phyloP scores from a whole-genome alignment of 2,329 filamentous ascomycete species.

The Colletotrichum sp. region DNA sequence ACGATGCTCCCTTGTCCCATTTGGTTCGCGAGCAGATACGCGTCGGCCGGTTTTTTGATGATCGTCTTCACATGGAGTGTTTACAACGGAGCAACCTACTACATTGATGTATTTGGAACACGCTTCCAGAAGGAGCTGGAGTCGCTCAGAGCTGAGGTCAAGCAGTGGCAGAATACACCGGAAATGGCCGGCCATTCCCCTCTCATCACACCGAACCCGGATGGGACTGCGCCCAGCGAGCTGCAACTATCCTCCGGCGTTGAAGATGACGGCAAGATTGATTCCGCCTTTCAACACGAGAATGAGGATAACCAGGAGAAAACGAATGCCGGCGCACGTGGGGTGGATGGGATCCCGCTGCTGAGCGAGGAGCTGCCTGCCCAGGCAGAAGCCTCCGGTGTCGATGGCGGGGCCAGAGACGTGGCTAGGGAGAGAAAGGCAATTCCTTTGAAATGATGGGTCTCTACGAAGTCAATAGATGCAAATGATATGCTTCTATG shows the following conservation, averaged over 20 bases:
- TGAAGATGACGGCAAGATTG: constrained; percentile 21
- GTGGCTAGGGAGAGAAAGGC: constrained; percentile 53
- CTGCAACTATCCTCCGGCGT: constrained; percentile 11
- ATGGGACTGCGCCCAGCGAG: constrained; percentile 5
- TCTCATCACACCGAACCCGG: constrained; percentile 39
- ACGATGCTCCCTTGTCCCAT: constrained; percentile 95
- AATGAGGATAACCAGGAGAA: constrained; percentile 23
- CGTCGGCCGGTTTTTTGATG: constrained; percentile 77
- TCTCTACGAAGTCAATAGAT: not conserved
- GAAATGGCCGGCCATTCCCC: constrained; percentile 48
- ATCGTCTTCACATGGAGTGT: constrained; percentile 93
- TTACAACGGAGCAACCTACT: constrained; percentile 96
- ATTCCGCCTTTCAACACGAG: not conserved
- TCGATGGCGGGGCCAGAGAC: constrained; percentile 51
- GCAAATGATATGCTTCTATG: too few relatives aligned
- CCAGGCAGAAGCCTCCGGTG: constrained; percentile 39
- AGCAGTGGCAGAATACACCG: constrained; percentile 78
- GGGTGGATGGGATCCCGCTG: constrained; percentile 62
- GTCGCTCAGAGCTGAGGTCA: constrained; percentile 84
- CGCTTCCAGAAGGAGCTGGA: constrained; percentile 97
- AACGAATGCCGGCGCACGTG: constrained; percentile 29
- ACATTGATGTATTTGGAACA: constrained; percentile 97
- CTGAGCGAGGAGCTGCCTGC: constrained; percentile 51
- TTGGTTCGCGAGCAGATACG: constrained; percentile 91
- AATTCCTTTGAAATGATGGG: not conserved